Percentiles rank a stretch among this genome's conserved stretches.
Evolutionary conservation across 306 rosid genomes (phyloP).

Genomic region (Pachyrhizus erosus): DNA sequence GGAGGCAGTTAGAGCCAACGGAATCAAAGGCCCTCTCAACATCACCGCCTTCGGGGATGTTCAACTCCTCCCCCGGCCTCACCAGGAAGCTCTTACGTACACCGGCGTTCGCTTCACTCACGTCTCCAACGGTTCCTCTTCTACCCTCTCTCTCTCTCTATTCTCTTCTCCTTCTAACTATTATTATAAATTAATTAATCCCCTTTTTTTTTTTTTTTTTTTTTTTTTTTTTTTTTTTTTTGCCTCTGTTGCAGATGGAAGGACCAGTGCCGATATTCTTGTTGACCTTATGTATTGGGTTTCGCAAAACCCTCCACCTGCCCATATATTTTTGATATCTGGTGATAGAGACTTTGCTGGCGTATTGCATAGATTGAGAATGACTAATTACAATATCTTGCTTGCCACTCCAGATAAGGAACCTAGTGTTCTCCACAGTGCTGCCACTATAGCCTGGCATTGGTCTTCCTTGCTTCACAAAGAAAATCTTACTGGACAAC

Average conservation of each 20-base stretch:
- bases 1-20: slow-evolving; percentile 73
- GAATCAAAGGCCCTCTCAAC: slow-evolving; percentile 82
- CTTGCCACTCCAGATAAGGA: slow-evolving; percentile 65
- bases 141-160: neutral
- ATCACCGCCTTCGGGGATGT: slow-evolving; percentile 84
- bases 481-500: slow-evolving; percentile 67
- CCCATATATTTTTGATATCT: slow-evolving; percentile 79
- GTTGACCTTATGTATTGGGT: slow-evolving; percentile 83
- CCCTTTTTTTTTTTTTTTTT: too few species aligned
- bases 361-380: slow-evolving; percentile 73
- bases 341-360: slow-evolving; percentile 75
- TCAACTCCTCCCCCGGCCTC: slow-evolving; percentile 57
- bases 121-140: slow-evolving; percentile 63
- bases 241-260: slow-evolving; percentile 74
- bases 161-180: neutral
- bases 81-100: slow-evolving; percentile 76
- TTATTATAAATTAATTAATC: too few species aligned
- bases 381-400: slow-evolving; percentile 90
- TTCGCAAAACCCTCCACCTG: slow-evolving; percentile 93
- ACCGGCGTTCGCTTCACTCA: slow-evolving; percentile 79
- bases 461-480: slow-evolving; percentile 74
- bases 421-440: slow-evolving; percentile 65
- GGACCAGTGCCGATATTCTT: slow-evolving; percentile 72
- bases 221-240: too few species aligned
- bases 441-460: slow-evolving; percentile 85